Percentiles rank a stretch among this genome's conserved stretches.
These are phyloP conservation scores for Spirogloea muscicola DNA, from an alignment of 139 green algal species.

Conservation along the genomic window DNA sequence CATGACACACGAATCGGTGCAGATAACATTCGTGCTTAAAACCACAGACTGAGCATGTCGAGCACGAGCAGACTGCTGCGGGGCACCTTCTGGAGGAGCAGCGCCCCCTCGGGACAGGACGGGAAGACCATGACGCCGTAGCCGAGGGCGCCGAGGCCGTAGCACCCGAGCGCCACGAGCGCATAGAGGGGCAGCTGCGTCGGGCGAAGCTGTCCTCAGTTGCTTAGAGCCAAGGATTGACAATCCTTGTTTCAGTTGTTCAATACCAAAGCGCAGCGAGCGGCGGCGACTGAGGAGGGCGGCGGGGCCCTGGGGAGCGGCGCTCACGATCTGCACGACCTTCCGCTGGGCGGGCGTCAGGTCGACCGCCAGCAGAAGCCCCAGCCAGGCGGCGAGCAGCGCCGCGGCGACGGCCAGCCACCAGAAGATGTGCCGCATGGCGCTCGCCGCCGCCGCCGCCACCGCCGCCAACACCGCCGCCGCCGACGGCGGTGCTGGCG, in stretches of 20 bases:
- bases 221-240: too few relatives aligned
- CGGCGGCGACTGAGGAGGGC: too few relatives aligned
- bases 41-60: not conserved
- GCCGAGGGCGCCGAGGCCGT: conserved; percentile 19
- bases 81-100: conserved; percentile 30
- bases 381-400: not conserved
- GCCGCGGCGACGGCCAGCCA: not conserved
- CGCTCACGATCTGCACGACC: not conserved
- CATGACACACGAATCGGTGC: not conserved
- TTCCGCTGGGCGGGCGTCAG: not conserved
- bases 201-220: too few relatives aligned
- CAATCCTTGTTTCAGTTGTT: too few relatives aligned
- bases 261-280: too few relatives aligned
- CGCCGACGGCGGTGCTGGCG: too few relatives aligned
- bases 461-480: too few relatives aligned
- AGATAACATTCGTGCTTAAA: not conserved
- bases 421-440: conserved; percentile 7
- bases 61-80: not conserved
- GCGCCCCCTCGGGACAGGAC: conserved; percentile 20
- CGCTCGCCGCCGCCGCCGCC: too few relatives aligned
- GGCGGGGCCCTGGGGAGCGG: not conserved
- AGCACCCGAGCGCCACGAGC: conserved; percentile 25
- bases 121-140: conserved; percentile 43
- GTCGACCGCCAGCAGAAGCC: not conserved
- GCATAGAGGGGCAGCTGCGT: conserved; percentile 37